phyloP scores from a whole-genome alignment of 192 early-diverging fungal species.

The Podila epigama region DNA sequence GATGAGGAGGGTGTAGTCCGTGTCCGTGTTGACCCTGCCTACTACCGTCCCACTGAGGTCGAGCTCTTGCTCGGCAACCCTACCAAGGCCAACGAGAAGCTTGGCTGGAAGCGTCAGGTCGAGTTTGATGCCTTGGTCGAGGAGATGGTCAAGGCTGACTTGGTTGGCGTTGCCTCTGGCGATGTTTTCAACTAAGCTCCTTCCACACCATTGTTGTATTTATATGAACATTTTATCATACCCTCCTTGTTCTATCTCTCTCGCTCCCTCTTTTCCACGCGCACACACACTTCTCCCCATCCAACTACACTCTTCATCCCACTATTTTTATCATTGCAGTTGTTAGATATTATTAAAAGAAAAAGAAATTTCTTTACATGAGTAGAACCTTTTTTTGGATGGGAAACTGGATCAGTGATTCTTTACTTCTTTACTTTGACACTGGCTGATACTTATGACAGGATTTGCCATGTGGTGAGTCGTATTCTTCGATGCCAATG shows the following conservation, averaged over 20 bases:
- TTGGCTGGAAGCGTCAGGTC: conserved; percentile 73
- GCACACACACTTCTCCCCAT: too few relatives aligned
- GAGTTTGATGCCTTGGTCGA: conserved; percentile 68
- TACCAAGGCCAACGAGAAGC: conserved; percentile 64
- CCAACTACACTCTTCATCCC: too few relatives aligned
- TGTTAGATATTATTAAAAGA: background rate
- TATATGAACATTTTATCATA: conserved; percentile 9
- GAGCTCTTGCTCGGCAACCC: conserved; percentile 74
- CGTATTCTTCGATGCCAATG: conserved; percentile 26
- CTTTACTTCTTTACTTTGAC: background rate
- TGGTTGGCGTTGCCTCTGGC: conserved; percentile 33
- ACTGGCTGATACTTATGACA: background rate
- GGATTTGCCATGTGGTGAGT: background rate
- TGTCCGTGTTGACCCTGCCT: conserved; percentile 68
- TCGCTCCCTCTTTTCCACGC: background rate
- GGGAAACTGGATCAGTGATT: too few relatives aligned
- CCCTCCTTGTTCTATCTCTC: background rate
- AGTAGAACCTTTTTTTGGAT: background rate
- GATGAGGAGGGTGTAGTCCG: conserved; percentile 57
- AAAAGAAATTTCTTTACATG: background rate
- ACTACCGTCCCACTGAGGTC: conserved; percentile 80
- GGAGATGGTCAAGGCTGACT: conserved; percentile 69
- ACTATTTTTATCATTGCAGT: too few relatives aligned
- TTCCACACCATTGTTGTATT: background rate
- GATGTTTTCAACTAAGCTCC: background rate